A percentile compares a stretch with the other conserved stretches of the same genome.
Evolutionary conservation across 2,329 filamentous ascomycete species (phyloP).

Genomic region (Remersonia thermophila): DNA sequence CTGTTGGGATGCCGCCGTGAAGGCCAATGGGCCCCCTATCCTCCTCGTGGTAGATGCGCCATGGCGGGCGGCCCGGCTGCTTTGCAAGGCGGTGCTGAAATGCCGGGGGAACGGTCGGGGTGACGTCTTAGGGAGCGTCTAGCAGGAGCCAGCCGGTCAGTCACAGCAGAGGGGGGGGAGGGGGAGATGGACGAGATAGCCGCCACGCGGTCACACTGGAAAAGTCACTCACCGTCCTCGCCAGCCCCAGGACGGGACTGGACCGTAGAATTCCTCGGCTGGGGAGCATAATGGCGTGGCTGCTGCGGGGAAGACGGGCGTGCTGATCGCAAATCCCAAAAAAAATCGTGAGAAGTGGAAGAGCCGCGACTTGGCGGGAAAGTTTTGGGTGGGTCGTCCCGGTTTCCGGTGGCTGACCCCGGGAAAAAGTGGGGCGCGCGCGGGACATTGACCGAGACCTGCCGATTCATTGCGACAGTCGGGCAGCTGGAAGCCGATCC

Average conservation of each 20-base stretch:
- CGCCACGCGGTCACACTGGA: slow-evolving; percentile 5
- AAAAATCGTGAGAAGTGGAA: no score
- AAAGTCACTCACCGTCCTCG: slow-evolving; percentile 22
- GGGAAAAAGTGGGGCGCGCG: neutral
- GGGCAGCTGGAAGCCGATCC: no score
- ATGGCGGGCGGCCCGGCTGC: neutral
- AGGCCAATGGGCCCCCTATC: slow-evolving; percentile 12
- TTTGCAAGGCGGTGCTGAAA: slow-evolving; percentile 22
- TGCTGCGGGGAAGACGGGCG: no score
- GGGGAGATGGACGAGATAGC: neutral
- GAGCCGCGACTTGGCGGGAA: slow-evolving; percentile 1
- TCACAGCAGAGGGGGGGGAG: slow-evolving; percentile 3
- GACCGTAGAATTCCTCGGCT: slow-evolving; percentile 39
- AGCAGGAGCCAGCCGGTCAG: neutral
- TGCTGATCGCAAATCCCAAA: no score
- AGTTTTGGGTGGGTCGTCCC: slow-evolving; percentile 2
- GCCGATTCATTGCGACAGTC: no score
- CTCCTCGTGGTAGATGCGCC: slow-evolving; percentile 8
- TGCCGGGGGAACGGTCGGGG: slow-evolving; percentile 10
- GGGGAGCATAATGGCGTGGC: slow-evolving; percentile 36
- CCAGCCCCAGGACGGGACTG: slow-evolving; percentile 30
- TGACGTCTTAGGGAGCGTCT: slow-evolving; percentile 9
- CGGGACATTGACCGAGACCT: no score
- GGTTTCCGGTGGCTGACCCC: no score
- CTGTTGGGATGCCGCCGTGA: slow-evolving; percentile 10